Conservation (phyloP, 306 rosid species). For the Rubus idaeus region DNA sequence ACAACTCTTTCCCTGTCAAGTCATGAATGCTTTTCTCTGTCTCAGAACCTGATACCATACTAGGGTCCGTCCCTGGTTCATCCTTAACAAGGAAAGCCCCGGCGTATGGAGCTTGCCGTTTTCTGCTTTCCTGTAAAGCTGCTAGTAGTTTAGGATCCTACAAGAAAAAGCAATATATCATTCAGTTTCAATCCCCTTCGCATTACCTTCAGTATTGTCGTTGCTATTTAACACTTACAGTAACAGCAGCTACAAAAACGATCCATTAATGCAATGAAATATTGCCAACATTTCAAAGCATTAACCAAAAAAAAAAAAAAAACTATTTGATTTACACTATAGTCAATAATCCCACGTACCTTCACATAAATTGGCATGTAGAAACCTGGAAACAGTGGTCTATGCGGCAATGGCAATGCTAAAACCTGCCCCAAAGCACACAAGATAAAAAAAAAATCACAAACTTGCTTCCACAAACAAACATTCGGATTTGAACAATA, state of each 20-base stretch:
- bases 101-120: slow-evolving; percentile 92
- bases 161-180: slow-evolving; percentile 22
- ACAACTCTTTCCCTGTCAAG: slow-evolving; percentile 75
- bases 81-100: slow-evolving; percentile 95
- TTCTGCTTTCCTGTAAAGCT: slow-evolving; percentile 87
- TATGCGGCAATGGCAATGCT: slow-evolving; percentile 88
- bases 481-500: neutral
- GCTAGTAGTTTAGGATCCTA: slow-evolving; percentile 89
- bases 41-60: slow-evolving; percentile 63
- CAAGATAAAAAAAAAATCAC: neutral
- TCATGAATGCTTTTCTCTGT: slow-evolving; percentile 63
- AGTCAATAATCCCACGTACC: slow-evolving; percentile 48
- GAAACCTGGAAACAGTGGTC: slow-evolving; percentile 97
- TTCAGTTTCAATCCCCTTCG: slow-evolving; percentile 5
- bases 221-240: neutral
- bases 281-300: neutral
- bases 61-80: slow-evolving; percentile 71
- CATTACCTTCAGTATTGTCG: neutral
- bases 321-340: neutral
- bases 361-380: slow-evolving; percentile 94
- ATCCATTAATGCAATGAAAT: neutral
- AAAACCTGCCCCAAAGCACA: slow-evolving; percentile 62
- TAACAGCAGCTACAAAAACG: neutral
- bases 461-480: neutral
- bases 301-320: neutral